Conservation (phyloP, 1,284 basidiomycete species). For the Marasmius fiardii region DNA sequence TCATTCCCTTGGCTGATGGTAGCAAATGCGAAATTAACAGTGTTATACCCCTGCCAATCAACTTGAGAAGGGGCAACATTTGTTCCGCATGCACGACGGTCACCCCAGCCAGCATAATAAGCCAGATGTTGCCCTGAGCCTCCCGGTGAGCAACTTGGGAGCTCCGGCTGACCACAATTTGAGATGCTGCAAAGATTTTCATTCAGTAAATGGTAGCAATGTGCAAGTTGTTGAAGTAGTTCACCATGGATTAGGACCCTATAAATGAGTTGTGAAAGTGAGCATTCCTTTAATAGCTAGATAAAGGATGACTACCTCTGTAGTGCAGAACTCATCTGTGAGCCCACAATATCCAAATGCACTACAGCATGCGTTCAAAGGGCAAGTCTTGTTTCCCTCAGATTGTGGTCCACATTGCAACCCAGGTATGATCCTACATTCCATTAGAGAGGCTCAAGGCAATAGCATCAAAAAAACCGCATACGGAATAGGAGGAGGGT, state of each 20-base stretch:
- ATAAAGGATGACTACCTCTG: background rate
- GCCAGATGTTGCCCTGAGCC: background rate
- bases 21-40: constrained; percentile 10
- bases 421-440: constrained; percentile 7
- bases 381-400: constrained; percentile 3
- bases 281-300: too few relatives aligned
- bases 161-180: constrained; percentile 3
- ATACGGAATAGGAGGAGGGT: constrained; percentile 15
- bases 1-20: constrained; percentile 1
- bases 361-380: constrained; percentile 12
- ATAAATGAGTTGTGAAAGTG: too few relatives aligned
- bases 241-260: constrained; percentile 2
- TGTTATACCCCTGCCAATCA: background rate
- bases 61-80: constrained; percentile 1
- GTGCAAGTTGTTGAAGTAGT: background rate
- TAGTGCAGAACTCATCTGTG: constrained; percentile 13
- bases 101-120: constrained; percentile 11
- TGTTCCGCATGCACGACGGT: background rate
- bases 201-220: too few relatives aligned
- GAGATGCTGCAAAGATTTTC: constrained; percentile 8
- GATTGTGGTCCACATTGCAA: constrained; percentile 16
- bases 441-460: background rate
- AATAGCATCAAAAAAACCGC: background rate
- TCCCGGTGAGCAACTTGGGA: background rate
- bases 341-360: constrained; percentile 17